phyloP scores from a whole-genome alignment of 495 filamentous ascomycete species.

The Aspergillus cavernicola region DNA sequence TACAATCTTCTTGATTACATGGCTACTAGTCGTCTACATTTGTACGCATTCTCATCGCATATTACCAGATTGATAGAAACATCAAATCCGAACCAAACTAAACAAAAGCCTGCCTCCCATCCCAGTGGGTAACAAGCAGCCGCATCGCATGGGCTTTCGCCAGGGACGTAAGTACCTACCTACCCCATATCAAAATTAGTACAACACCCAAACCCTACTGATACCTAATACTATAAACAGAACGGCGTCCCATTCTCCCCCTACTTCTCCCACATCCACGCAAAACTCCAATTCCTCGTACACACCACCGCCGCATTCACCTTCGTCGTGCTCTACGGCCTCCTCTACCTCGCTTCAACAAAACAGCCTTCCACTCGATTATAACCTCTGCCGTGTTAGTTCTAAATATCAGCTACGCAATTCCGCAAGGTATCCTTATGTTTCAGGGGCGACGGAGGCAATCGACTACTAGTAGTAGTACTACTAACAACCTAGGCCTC shows the following conservation, averaged over 20 bases:
- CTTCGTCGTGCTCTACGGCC: conserved; percentile 32
- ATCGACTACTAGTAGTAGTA: not conserved
- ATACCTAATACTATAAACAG: no score
- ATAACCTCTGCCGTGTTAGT: conserved; percentile 35
- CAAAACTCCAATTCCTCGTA: conserved; percentile 18
- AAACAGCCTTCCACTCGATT: conserved; percentile 40
- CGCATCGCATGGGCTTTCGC: conserved; percentile 40
- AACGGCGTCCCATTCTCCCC: conserved; percentile 13
- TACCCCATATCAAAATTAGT: not conserved
- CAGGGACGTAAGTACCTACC: conserved; percentile 22
- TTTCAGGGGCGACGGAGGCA: conserved; percentile 21
- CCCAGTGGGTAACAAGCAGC: conserved; percentile 18
- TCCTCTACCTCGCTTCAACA: conserved; percentile 38
- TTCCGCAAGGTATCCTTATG: conserved; percentile 32
- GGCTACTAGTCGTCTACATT: conserved; percentile 20
- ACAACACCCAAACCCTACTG: no score
- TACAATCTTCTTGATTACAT: conserved; percentile 15
- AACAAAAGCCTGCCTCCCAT: conserved; percentile 22
- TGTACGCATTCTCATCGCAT: conserved; percentile 3
- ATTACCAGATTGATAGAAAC: no score
- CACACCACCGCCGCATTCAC: conserved; percentile 26
- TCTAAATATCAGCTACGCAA: conserved; percentile 33
- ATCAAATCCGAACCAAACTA: no score
- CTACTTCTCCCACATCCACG: conserved; percentile 22
- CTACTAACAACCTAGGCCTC: not conserved